Percentiles rank a stretch among this genome's conserved stretches.
Conservation (phyloP, 345 rosid genomes). For the Citropsis articulata region DNA sequence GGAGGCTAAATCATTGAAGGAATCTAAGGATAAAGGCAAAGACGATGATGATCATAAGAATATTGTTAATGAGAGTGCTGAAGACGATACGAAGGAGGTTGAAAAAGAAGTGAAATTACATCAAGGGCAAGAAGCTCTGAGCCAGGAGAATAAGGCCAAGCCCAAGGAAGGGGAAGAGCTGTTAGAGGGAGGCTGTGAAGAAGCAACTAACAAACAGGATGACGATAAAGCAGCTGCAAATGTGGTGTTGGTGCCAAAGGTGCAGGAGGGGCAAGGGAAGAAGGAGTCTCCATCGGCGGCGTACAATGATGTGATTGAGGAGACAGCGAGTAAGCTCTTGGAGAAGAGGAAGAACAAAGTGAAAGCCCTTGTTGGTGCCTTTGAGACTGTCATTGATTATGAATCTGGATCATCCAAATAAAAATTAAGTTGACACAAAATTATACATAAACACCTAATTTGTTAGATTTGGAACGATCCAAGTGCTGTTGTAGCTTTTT, state of each 20-base stretch:
- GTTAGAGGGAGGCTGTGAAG: neutral
- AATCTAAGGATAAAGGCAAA: too few relatives aligned
- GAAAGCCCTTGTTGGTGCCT: slow-evolving; percentile 82
- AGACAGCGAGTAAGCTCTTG: slow-evolving; percentile 63
- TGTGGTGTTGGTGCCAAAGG: slow-evolving; percentile 20
- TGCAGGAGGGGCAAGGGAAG: slow-evolving; percentile 37
- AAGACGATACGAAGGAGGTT: slow-evolving; percentile 21
- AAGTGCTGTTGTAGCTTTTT: too few relatives aligned
- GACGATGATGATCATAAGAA: neutral
- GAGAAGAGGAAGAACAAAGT: slow-evolving; percentile 83
- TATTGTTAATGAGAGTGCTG: neutral
- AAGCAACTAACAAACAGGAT: neutral
- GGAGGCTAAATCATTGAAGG: too few relatives aligned
- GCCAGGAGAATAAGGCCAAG: slow-evolving; percentile 17
- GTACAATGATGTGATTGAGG: slow-evolving; percentile 80
- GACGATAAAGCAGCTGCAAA: neutral
- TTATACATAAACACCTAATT: neutral
- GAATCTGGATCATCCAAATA: slow-evolving; percentile 56
- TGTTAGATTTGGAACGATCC: neutral
- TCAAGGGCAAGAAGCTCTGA: slow-evolving; percentile 16
- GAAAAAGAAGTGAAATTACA: neutral
- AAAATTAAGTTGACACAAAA: neutral
- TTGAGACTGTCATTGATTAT: slow-evolving; percentile 83
- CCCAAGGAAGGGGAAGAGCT: slow-evolving; percentile 9
- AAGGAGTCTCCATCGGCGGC: slow-evolving; percentile 56